Conservation (phyloP, 2,329 filamentous ascomycete species). For the Neofusicoccum sp. region DNA sequence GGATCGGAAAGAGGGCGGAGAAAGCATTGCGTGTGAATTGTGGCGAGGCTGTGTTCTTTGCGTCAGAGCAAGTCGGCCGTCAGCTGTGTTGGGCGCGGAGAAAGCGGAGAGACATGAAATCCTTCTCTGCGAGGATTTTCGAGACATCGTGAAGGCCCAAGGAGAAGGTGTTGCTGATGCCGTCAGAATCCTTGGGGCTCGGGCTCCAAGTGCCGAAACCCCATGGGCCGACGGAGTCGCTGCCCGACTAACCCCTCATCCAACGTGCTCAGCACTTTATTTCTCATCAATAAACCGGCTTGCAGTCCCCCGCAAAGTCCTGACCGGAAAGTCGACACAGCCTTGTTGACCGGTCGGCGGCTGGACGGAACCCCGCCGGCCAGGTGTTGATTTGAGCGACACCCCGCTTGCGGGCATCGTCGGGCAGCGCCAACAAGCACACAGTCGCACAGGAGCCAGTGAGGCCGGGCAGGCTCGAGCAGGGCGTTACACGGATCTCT, state of each 20-base stretch:
- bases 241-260: constrained; percentile 5
- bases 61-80: not conserved
- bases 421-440: not conserved
- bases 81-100: not conserved
- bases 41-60: not conserved
- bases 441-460: not conserved
- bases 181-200: not conserved
- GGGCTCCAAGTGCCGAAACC: not conserved
- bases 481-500: constrained; percentile 8
- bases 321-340: not conserved
- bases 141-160: constrained; percentile 3
- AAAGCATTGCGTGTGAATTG: not conserved
- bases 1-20: not conserved
- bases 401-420: constrained; percentile 2
- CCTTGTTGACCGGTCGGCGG: constrained; percentile 10
- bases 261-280: not conserved
- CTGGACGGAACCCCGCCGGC: not conserved
- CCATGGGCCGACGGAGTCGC: not conserved
- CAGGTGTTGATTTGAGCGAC: not conserved
- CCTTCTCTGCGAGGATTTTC: not conserved
- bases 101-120: not conserved
- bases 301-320: not conserved
- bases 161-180: not conserved
- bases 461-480: not conserved
- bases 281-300: not conserved